Percentiles rank a stretch among this genome's conserved stretches.
phyloP scores from a whole-genome alignment of 2,329 filamentous ascomycete genomes.

The Annulohypoxylon truncatum region DNA sequence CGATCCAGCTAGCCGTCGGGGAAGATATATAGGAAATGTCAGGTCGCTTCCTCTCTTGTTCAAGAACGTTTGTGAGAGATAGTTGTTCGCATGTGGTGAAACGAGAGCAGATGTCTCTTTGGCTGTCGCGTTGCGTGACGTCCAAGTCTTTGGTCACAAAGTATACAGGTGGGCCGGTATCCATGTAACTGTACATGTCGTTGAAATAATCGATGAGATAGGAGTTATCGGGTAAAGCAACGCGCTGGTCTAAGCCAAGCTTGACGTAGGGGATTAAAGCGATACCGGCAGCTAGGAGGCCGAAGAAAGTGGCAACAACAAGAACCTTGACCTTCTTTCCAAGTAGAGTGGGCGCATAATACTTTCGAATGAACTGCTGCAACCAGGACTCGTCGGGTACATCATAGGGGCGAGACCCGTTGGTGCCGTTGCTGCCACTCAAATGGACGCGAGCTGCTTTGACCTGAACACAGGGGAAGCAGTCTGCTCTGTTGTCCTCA shows the following conservation, averaged over 20 bases:
- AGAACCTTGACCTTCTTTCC: constrained; percentile 81
- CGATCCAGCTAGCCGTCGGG: constrained; percentile 93
- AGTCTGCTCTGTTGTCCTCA: constrained; percentile 88
- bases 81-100: constrained; percentile 89
- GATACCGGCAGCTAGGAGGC: constrained; percentile 85
- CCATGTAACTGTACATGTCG: constrained; percentile 92
- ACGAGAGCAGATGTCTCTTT: constrained; percentile 88
- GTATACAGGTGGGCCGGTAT: constrained; percentile 92
- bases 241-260: constrained; percentile 91
- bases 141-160: constrained; percentile 90
- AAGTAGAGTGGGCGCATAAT: constrained; percentile 85
- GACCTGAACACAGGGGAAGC: constrained; percentile 88
- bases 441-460: constrained; percentile 78
- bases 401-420: constrained; percentile 72
- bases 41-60: constrained; percentile 91
- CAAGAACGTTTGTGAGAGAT: constrained; percentile 89
- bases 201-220: constrained; percentile 98
- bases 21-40: constrained; percentile 89
- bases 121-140: constrained; percentile 77
- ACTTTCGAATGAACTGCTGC: constrained; percentile 89
- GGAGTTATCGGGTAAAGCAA: constrained; percentile 91
- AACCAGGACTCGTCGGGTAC: constrained; percentile 85
- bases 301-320: constrained; percentile 85
- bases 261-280: constrained; percentile 86
- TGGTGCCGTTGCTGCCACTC: constrained; percentile 68